These are phyloP conservation scores for Suillus americanus DNA, from an alignment of 768 basidiomycete species.

Conservation along the genomic window DNA sequence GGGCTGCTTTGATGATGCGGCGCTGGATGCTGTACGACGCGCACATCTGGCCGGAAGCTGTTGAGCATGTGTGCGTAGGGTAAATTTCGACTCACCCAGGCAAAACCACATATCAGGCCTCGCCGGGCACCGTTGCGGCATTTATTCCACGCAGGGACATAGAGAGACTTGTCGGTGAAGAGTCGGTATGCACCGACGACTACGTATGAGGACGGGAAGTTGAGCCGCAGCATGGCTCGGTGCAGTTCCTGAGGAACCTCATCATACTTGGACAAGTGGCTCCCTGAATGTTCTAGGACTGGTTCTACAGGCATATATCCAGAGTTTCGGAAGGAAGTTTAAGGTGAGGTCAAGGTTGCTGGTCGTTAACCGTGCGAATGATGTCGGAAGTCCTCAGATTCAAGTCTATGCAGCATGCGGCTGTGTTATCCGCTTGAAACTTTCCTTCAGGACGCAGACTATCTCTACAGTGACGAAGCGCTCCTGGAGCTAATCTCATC, in stretches of 20 bases:
- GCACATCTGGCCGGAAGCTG: slow-evolving; percentile 42
- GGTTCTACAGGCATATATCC: slow-evolving; percentile 1
- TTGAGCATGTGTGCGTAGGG: slow-evolving; percentile 3
- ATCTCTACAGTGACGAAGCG: no score
- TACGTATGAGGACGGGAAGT: slow-evolving; percentile 81
- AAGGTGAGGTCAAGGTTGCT: background rate
- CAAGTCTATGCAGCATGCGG: no score
- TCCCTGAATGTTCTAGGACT: background rate
- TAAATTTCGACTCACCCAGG: slow-evolving; percentile 54
- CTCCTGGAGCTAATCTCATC: no score
- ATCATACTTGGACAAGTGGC: slow-evolving; percentile 7
- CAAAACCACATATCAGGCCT: slow-evolving; percentile 64
- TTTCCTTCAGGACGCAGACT: no score
- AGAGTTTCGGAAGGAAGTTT: background rate
- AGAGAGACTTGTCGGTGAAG: slow-evolving; percentile 68
- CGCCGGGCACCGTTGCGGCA: slow-evolving; percentile 74
- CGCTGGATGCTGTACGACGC: slow-evolving; percentile 73
- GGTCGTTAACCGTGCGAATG: background rate
- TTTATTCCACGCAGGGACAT: slow-evolving; percentile 80
- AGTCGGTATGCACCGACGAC: slow-evolving; percentile 84
- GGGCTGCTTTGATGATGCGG: slow-evolving; percentile 50
- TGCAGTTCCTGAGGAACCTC: slow-evolving; percentile 47
- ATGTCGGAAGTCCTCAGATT: no score
- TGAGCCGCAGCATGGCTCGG: slow-evolving; percentile 59
- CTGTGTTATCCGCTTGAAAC: no score